Evolutionary conservation across 345 rosid species (phyloP).

Genomic region (Eutrema heterophyllum): DNA sequence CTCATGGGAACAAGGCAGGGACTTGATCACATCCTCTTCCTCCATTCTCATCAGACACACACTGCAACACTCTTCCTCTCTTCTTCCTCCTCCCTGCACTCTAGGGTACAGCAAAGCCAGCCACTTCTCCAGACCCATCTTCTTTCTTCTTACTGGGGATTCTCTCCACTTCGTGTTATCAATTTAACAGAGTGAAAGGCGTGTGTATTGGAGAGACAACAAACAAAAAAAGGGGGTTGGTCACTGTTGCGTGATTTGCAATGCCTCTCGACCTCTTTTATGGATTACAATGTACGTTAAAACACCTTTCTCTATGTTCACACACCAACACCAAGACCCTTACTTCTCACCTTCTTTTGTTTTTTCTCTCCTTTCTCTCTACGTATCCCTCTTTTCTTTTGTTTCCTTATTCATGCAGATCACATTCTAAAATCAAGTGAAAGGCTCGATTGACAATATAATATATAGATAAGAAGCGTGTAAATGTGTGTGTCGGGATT

Average conservation of each 20-base stretch:
- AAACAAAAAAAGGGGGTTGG: neutral
- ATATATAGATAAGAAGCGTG: neutral
- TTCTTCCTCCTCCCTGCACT: neutral
- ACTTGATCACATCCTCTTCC: slow-evolving; percentile 33
- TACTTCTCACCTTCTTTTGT: slow-evolving; percentile 31
- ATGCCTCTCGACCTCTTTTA: neutral
- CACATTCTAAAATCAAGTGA: slow-evolving; percentile 10
- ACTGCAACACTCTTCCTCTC: slow-evolving; percentile 47
- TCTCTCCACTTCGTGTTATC: neutral
- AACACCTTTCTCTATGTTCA: slow-evolving; percentile 20
- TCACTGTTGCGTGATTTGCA: slow-evolving; percentile 34
- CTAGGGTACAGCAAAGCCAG: slow-evolving; percentile 20
- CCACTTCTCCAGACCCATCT: slow-evolving; percentile 28
- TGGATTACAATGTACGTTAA: slow-evolving; percentile 31
- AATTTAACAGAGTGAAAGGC: slow-evolving; percentile 23
- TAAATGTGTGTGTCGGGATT: slow-evolving; percentile 3
- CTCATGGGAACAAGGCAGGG: slow-evolving; percentile 64
- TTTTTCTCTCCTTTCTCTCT: slow-evolving; percentile 11
- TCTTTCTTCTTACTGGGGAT: neutral
- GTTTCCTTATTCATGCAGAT: neutral
- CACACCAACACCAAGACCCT: slow-evolving; percentile 33
- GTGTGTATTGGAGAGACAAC: slow-evolving; percentile 14
- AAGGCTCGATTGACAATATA: neutral
- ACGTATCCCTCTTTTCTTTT: slow-evolving; percentile 16
- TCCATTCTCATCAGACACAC: slow-evolving; percentile 59